Percentiles rank a stretch among this genome's conserved stretches.
Conservation (phyloP, 2,329 filamentous ascomycete species). For the Claviceps monticola region DNA sequence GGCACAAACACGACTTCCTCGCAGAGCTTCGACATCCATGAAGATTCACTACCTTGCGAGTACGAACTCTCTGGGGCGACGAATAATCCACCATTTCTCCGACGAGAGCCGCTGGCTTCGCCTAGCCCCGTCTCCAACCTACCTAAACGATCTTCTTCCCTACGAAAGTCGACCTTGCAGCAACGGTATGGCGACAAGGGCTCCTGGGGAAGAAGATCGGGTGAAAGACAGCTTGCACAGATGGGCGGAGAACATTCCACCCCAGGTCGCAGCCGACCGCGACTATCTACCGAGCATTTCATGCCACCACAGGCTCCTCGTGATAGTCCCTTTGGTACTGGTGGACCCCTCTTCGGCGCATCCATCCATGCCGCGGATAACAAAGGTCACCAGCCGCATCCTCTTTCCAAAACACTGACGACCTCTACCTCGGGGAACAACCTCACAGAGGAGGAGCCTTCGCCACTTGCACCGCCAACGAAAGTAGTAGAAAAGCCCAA, state of each 20-base stretch:
- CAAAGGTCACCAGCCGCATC: slow-evolving; percentile 50
- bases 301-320: slow-evolving; percentile 46
- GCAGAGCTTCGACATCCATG: slow-evolving; percentile 36
- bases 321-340: slow-evolving; percentile 50
- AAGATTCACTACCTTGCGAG: slow-evolving; percentile 31
- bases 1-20: slow-evolving; percentile 38
- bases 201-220: slow-evolving; percentile 46
- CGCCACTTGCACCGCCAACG: slow-evolving; percentile 15
- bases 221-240: slow-evolving; percentile 39
- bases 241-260: slow-evolving; percentile 40
- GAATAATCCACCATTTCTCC: slow-evolving; percentile 3
- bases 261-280: slow-evolving; percentile 49
- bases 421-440: slow-evolving; percentile 77
- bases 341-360: slow-evolving; percentile 36
- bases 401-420: slow-evolving; percentile 73
- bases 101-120: slow-evolving; percentile 28
- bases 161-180: slow-evolving; percentile 77
- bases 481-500: slow-evolving; percentile 15
- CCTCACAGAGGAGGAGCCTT: slow-evolving; percentile 58
- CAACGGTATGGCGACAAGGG: slow-evolving; percentile 62
- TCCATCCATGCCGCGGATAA: slow-evolving; percentile 36
- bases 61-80: slow-evolving; percentile 36
- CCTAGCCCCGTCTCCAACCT: slow-evolving; percentile 38
- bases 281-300: slow-evolving; percentile 69
- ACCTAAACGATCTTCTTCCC: slow-evolving; percentile 57